Base-by-base conservation (phyloP, 2,329 filamentous ascomycete genomes). In the Aureobasidium lini region DNA sequence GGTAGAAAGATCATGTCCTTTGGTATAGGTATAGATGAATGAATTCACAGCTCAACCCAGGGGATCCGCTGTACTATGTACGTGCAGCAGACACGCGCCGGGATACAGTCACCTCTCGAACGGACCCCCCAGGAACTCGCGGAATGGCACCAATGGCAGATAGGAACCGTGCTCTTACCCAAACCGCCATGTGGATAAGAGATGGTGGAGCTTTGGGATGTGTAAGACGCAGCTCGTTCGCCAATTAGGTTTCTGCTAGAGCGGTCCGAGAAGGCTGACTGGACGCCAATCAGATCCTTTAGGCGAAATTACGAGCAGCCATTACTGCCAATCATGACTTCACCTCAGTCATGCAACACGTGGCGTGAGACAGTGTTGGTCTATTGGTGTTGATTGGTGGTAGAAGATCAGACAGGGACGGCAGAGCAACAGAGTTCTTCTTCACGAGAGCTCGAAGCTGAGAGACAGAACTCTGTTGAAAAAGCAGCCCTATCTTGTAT, bases 281-380 rank as follows among this genome's bases (percentile, higher is more conserved):
- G 28, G 29, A 56, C 52, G 52, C 52, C 40, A 36, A 56, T 44
- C 39, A 56, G 4, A 15, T 43, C 6, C 31, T 43, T 18, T 56
- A 56, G 52, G 52, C 52, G 52, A 56, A n/a, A 44, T 56, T 56
- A 44, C 52, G 40, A 56, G 31, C 39, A 34, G 15, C 52, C 29
- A 31, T 32, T 11, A 28, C 31, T 56, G 52, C 52, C 52, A 56
- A 44, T 39, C 48, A 50, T 50, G 48, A 50, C 34, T 50, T 39
- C 34, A 39, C 48, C 7, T 15, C 37, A 42, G 49, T n/a, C 9
- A 42, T 42, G 8, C 23, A 23, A 53, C 49, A 32, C 49, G 37
- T 37, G 49, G 46, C 32, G 16, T 15, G 13, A 23, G 46, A 49
- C 18, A 31, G 23, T 18, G 32, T 8, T 7, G 9, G 16, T 6